phyloP scores from a whole-genome alignment of 2,329 filamentous ascomycete genomes.

The Botrytis elliptica region DNA sequence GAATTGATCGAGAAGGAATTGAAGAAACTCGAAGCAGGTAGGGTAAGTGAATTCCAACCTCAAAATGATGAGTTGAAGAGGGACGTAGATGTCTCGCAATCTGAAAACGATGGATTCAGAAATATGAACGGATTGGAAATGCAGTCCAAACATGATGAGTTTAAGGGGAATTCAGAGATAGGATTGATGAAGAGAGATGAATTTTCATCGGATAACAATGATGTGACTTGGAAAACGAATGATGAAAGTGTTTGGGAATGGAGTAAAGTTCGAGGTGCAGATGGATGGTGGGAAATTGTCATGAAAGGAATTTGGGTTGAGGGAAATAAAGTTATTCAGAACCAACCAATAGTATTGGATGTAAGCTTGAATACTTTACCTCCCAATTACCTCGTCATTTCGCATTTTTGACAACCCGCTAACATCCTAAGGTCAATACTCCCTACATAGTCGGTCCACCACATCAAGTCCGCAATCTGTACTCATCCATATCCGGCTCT shows the following conservation, averaged over 20 bases:
- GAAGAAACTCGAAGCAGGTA: not conserved
- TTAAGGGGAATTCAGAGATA: not conserved
- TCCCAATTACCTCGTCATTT: not conserved
- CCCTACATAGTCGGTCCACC: slow-evolving; percentile 31
- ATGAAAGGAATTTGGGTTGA: slow-evolving; percentile 30
- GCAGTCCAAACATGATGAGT: not conserved
- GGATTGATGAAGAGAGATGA: slow-evolving; percentile 24
- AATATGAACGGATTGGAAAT: not conserved
- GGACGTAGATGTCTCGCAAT: not conserved
- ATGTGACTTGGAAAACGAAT: not conserved
- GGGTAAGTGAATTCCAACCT: not conserved
- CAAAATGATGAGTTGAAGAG: not conserved
- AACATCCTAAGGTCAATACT: slow-evolving; percentile 28
- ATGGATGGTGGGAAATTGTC: slow-evolving; percentile 32
- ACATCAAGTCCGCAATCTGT: slow-evolving; percentile 27
- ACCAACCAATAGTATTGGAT: slow-evolving; percentile 30
- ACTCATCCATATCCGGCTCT: slow-evolving; percentile 29
- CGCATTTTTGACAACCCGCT: not conserved
- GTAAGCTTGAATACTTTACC: slow-evolving; percentile 4
- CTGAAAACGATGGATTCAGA: slow-evolving; percentile 1
- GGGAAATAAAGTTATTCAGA: slow-evolving; percentile 25
- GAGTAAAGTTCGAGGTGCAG: slow-evolving; percentile 30
- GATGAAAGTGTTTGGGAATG: slow-evolving; percentile 28
- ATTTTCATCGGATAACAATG: no score
- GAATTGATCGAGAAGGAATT: slow-evolving; percentile 11